Evolutionary conservation across 345 rosid species (phyloP).

Genomic region (Gossypium thurberi): DNA sequence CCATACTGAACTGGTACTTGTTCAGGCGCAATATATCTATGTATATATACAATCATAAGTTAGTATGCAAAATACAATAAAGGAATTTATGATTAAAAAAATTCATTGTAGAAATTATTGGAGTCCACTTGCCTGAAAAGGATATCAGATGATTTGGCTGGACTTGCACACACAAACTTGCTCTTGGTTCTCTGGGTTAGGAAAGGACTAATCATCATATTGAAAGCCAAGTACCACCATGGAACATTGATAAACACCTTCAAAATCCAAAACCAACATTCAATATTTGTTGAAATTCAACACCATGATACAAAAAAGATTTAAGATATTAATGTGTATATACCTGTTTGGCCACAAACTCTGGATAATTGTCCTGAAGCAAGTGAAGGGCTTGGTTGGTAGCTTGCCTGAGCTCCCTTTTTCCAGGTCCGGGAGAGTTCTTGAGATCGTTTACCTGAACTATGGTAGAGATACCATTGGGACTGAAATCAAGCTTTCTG

Average conservation of each 20-base stretch:
- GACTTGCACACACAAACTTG: constrained; percentile 85
- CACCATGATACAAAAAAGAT: not conserved
- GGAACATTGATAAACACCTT: constrained; percentile 92
- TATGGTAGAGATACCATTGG: constrained; percentile 49
- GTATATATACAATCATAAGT: not conserved
- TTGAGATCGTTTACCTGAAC: constrained; percentile 74
- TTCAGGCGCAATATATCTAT: constrained; percentile 62
- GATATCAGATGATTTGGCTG: constrained; percentile 65
- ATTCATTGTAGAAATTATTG: not conserved
- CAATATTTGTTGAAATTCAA: not conserved
- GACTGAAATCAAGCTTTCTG: constrained; percentile 65
- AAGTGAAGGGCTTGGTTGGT: constrained; percentile 58
- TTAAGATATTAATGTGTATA: no score
- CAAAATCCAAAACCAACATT: constrained; percentile 6
- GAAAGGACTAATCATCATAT: constrained; percentile 72
- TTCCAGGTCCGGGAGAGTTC: constrained; percentile 65
- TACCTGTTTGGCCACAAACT: constrained; percentile 61
- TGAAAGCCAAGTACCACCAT: constrained; percentile 93
- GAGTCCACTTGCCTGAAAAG: constrained; percentile 66
- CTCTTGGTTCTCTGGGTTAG: constrained; percentile 89
- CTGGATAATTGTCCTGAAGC: constrained; percentile 69
- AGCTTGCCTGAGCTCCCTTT: constrained; percentile 62
- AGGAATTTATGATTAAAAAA: not conserved
- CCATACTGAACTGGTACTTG: constrained; percentile 63
- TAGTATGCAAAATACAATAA: not conserved